Conservation (phyloP, 495 filamentous ascomycete species). For the Lasiosphaeris hirsuta region DNA sequence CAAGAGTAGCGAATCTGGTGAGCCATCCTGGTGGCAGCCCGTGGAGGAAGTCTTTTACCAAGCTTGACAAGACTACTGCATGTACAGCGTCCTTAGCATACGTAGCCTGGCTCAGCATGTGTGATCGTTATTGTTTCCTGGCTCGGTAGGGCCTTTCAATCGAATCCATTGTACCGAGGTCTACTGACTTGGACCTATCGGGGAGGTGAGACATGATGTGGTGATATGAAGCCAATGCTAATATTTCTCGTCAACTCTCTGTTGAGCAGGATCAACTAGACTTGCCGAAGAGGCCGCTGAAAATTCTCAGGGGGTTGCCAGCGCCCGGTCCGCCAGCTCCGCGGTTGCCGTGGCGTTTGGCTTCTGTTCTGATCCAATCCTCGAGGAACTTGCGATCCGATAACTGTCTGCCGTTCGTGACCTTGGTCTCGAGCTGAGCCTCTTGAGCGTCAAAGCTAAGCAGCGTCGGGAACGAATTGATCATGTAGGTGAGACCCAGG, state of each 20-base stretch:
- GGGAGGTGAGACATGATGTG: no score
- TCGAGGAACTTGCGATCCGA: constrained; percentile 52
- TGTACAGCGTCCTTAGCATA: no score
- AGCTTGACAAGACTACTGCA: constrained; percentile 36
- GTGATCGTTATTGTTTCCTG: not conserved
- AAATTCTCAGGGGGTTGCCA: constrained; percentile 10
- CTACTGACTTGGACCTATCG: no score
- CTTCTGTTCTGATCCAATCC: constrained; percentile 58
- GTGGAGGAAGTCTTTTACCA: constrained; percentile 70
- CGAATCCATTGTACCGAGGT: no score
- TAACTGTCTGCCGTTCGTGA: constrained; percentile 52
- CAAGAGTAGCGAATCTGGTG: constrained; percentile 56
- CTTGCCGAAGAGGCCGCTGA: constrained; percentile 46
- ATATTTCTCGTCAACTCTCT: not conserved
- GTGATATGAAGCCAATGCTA: not conserved
- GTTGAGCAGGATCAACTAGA: constrained; percentile 8
- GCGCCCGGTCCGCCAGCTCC: constrained; percentile 40
- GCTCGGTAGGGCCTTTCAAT: no score
- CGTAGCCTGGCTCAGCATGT: not conserved
- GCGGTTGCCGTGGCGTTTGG: constrained; percentile 44
- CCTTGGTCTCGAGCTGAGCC: constrained; percentile 51
- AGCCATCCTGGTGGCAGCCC: constrained; percentile 66
- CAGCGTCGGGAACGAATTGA: constrained; percentile 65
- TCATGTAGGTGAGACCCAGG: constrained; percentile 55
- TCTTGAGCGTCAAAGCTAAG: constrained; percentile 63